These are phyloP conservation scores for Pythium plurisporium DNA, from an alignment of 352 stramenopile genomes.

Conservation along the genomic window DNA sequence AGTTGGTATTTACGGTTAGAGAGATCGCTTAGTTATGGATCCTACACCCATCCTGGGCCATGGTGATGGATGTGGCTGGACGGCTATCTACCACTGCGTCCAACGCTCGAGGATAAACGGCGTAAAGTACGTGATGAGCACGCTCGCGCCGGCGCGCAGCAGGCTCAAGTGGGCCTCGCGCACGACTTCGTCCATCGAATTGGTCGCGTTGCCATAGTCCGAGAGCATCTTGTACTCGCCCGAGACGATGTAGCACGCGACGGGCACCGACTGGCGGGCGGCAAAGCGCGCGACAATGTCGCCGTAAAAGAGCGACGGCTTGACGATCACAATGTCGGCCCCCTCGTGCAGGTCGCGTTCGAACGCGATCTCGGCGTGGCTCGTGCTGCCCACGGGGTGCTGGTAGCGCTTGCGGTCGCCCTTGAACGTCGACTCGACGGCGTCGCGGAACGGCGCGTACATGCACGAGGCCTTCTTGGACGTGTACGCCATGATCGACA, in stretches of 20 bases:
- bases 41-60: not conserved
- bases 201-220: conserved; percentile 84
- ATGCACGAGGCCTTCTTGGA: conserved; percentile 97
- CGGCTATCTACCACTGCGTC: conserved; percentile 77
- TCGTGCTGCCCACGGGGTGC: conserved; percentile 83
- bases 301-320: conserved; percentile 97
- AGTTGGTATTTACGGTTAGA: conserved; percentile 10
- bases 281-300: conserved; percentile 96
- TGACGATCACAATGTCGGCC: conserved; percentile 99
- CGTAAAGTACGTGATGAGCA: conserved; percentile 99
- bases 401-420: conserved; percentile 97
- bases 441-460: conserved; percentile 96
- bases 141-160: conserved; percentile 48
- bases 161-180: conserved; percentile 68
- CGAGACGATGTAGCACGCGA: conserved; percentile 98
- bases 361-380: conserved; percentile 77
- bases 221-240: conserved; percentile 99
- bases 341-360: conserved; percentile 82
- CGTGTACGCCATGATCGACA: conserved; percentile 99
- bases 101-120: conserved; percentile 84
- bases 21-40: conserved; percentile 19
- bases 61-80: too few relatives aligned
- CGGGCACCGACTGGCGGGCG: conserved; percentile 89
- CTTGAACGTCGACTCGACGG: conserved; percentile 95
- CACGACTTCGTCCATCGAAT: conserved; percentile 82